phyloP scores from a whole-genome alignment of 345 rosid species.

The Limnanthes douglasii region DNA sequence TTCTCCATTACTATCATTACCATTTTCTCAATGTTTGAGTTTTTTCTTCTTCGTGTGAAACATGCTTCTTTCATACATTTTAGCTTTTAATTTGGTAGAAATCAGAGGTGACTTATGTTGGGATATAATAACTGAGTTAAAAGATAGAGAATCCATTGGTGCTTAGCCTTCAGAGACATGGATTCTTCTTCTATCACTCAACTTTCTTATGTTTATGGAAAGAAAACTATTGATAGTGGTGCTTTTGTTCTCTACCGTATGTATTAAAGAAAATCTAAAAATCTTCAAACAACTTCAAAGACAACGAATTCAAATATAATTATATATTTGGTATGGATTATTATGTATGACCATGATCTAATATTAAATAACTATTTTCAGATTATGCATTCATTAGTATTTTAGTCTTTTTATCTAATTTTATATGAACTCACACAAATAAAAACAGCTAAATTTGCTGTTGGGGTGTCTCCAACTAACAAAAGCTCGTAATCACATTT shows the following conservation, averaged over 20 bases:
- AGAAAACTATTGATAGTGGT: constrained; percentile 45
- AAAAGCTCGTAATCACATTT: constrained; percentile 56
- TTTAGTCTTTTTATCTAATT: constrained; percentile 1
- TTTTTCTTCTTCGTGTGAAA: too few relatives aligned
- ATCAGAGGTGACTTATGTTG: constrained; percentile 76
- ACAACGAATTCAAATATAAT: constrained; percentile 68
- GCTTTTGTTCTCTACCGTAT: constrained; percentile 82
- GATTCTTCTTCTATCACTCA: constrained; percentile 66
- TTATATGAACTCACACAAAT: constrained; percentile 27
- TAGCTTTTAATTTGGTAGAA: constrained; percentile 27
- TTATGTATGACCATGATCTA: constrained; percentile 7
- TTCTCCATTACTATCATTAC: too few relatives aligned
- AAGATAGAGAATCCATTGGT: constrained; percentile 82
- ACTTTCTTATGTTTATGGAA: constrained; percentile 57
- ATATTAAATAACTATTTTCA: constrained; percentile 1
- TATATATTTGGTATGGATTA: constrained; percentile 50
- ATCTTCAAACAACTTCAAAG: constrained; percentile 91
- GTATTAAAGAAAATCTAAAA: constrained; percentile 94
- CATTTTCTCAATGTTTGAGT: constrained; percentile 5
- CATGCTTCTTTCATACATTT: not conserved
- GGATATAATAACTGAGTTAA: constrained; percentile 67
- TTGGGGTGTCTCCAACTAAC: constrained; percentile 56
- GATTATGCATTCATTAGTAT: not conserved
- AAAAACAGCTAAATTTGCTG: constrained; percentile 78
- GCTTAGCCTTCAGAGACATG: constrained; percentile 97